These are phyloP conservation scores for Daedaleopsis sinensis DNA, from an alignment of 768 basidiomycete genomes.

Conservation along the genomic window DNA sequence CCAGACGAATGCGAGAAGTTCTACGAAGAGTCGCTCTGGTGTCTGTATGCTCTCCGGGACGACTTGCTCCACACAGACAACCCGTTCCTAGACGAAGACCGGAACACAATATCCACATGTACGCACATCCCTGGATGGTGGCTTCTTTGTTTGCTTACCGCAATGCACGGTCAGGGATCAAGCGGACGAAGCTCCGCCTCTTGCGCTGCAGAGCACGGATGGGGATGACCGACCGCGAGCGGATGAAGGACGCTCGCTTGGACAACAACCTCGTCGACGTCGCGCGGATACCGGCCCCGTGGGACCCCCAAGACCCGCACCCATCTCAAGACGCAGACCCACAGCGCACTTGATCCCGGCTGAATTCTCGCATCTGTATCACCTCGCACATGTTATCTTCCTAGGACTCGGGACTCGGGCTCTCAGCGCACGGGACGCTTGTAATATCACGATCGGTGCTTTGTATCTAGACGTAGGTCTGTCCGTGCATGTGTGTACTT, in stretches of 20 bases:
- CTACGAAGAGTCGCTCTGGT: slow-evolving; percentile 95
- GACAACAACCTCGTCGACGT: slow-evolving; percentile 82
- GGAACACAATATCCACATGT: slow-evolving; percentile 79
- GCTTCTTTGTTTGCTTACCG: no score
- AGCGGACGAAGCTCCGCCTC: slow-evolving; percentile 81
- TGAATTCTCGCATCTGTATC: background rate
- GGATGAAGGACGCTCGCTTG: slow-evolving; percentile 73
- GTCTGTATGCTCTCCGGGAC: slow-evolving; percentile 90
- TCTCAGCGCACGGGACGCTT: background rate
- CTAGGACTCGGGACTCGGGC: background rate
- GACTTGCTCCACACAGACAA: slow-evolving; percentile 81
- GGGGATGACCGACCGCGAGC: slow-evolving; percentile 74
- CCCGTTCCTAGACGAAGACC: slow-evolving; percentile 84
- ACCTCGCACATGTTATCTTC: background rate
- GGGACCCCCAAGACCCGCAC: slow-evolving; percentile 30
- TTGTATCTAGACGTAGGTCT: background rate
- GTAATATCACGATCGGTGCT: background rate
- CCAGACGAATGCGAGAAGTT: slow-evolving; percentile 89
- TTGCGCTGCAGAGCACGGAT: slow-evolving; percentile 75
- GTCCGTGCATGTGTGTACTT: background rate
- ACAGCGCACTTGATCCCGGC: background rate
- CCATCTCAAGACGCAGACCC: background rate
- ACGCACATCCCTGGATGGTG: slow-evolving; percentile 30
- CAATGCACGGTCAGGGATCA: slow-evolving; percentile 61
- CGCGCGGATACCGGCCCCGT: slow-evolving; percentile 66